Evolutionary conservation across 805 yeast genomes (phyloP), one percentile per base, ranked within the genome.

Genomic region (Barnettozyma vustinii): DNA sequence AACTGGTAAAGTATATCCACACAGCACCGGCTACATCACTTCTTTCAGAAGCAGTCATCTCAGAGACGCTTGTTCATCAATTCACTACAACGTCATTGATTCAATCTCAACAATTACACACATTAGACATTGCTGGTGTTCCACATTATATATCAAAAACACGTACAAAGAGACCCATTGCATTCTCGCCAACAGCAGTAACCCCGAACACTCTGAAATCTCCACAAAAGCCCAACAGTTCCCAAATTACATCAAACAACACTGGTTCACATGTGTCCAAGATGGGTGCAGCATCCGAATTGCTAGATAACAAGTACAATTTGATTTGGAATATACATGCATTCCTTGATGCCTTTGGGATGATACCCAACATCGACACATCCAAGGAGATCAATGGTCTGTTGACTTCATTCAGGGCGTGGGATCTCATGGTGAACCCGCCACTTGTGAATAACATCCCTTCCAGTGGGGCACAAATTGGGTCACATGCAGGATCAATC

Each of bases 271-370:
- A 9, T 16, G 21, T 40, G 13, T 40, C 43, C 3, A 40, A 16
- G 23, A 16, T 40, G 32, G 33, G 33, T 5, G n/a, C 41, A 37
- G 25, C 46, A 10, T 40, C 43, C 16, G 43, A 40, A 16, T 27
- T 57, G 52, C 32, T 50, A 52, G 62, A 60, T 15, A 69, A 69
- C 45, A 70, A 65, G 45, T 71, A 68, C 48, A 70, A 71, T 47
- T 50, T 72, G 40, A 70, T 72, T 1, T 72, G 76, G 76, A 67
- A 68, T 18, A 56, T 72, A 2, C 74, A 71, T 52, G 74, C 70
- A 18, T 66, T 66, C 20, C 46, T 70, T 15, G 63, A 69, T 8
- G 63, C 61, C 9, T 69, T 66, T 52, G 61, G 65, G 33, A 57
- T 49, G 10, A 46, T 70, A 13, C 60, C 61, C 43, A 68, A 68